Evolutionary conservation across 257 asterid genomes (phyloP).

Genomic region (Solanum acaule): DNA sequence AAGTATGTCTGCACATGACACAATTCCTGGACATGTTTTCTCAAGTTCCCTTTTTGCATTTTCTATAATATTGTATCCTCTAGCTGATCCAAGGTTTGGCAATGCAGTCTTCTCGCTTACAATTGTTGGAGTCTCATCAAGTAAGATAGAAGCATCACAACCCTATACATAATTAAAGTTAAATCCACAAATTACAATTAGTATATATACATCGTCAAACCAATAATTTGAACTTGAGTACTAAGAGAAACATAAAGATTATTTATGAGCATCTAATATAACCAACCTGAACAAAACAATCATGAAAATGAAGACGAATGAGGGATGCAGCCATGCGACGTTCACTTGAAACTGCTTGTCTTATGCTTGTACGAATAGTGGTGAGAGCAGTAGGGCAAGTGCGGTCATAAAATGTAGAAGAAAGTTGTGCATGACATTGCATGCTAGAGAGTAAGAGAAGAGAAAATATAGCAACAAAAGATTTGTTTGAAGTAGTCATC

Average conservation of each 20-base stretch:
- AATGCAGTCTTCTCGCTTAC: background rate
- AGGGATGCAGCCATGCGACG: background rate
- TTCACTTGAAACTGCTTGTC: background rate
- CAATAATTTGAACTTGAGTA: background rate
- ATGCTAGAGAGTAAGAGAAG: background rate
- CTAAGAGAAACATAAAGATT: background rate
- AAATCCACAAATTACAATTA: background rate
- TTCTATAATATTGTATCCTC: background rate
- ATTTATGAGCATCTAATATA: background rate
- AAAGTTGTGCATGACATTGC: background rate
- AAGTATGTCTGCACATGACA: background rate
- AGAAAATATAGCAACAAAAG: background rate
- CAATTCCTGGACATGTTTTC: background rate
- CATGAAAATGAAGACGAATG: background rate
- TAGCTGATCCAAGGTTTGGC: background rate
- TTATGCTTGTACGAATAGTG: background rate
- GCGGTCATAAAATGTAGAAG: background rate
- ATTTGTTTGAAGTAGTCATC: background rate
- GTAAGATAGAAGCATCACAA: constrained; percentile 1
- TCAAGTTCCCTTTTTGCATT: background rate
- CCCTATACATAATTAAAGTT: background rate
- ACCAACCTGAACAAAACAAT: background rate
- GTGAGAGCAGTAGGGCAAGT: background rate
- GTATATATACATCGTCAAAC: background rate
- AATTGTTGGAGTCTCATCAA: background rate